Conservation (phyloP, 1,139 yeast genomes). For the Taphrina wiesneri region DNA sequence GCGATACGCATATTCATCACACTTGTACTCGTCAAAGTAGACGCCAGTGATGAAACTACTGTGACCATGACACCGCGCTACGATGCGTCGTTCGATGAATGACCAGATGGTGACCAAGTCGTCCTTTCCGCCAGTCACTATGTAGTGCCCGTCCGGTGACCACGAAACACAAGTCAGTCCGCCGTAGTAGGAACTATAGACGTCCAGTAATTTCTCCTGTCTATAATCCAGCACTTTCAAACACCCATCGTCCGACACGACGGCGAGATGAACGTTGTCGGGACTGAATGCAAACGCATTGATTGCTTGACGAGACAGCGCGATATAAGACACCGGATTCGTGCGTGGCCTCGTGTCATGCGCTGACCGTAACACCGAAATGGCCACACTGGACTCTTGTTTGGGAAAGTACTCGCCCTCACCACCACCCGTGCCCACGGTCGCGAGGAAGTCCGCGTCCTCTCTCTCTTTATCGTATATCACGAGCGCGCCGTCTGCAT, state of each 20-base stretch:
- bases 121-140: conserved; percentile 57
- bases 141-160: conserved; percentile 65
- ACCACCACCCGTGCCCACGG: conserved; percentile 15
- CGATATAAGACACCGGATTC: conserved; percentile 63
- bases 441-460: conserved; percentile 42
- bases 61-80: conserved; percentile 62
- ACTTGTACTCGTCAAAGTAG: conserved; percentile 49
- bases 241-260: conserved; percentile 69
- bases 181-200: conserved; percentile 67
- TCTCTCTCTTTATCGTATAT: conserved; percentile 51
- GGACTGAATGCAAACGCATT: conserved; percentile 57
- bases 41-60: conserved; percentile 62
- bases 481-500: conserved; percentile 49
- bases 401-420: conserved; percentile 33
- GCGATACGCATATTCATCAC: conserved; percentile 52
- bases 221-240: conserved; percentile 59
- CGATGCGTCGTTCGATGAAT: conserved; percentile 42
- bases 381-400: conserved; percentile 35
- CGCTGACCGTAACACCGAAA: conserved; percentile 38
- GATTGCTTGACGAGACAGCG: conserved; percentile 61
- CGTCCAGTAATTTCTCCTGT: conserved; percentile 56
- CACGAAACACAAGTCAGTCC: conserved; percentile 61
- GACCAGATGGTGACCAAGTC: conserved; percentile 49
- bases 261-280: conserved; percentile 49
- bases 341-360: conserved; percentile 39